phyloP scores from a whole-genome alignment of 495 filamentous ascomycete species.

The Trichoderma orchidacearum region DNA sequence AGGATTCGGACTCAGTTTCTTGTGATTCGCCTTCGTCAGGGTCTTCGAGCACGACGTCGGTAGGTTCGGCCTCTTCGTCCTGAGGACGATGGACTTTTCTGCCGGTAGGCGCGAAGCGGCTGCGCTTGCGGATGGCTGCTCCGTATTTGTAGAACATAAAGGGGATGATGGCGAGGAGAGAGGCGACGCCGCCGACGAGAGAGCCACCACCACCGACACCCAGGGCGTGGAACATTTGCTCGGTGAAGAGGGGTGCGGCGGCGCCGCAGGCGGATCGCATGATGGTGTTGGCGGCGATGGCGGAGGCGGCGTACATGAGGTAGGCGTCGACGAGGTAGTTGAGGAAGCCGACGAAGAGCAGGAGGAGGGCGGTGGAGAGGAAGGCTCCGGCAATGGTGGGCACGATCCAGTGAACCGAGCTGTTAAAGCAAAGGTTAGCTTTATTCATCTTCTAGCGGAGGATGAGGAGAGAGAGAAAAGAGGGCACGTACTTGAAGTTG shows the following conservation, averaged over 20 bases:
- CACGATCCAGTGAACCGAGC: constrained; percentile 31
- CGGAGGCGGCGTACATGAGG: constrained; percentile 51
- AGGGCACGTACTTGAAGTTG: constrained; percentile 7
- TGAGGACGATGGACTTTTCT: constrained; percentile 1
- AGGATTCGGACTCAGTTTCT: neutral
- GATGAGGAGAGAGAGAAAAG: neutral
- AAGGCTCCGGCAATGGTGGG: constrained; percentile 27
- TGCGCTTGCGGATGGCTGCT: constrained; percentile 24
- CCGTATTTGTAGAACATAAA: constrained; percentile 40
- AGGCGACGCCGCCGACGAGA: constrained; percentile 30
- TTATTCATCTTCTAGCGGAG: constrained; percentile 4
- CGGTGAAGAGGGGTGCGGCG: constrained; percentile 48
- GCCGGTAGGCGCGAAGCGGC: constrained; percentile 20
- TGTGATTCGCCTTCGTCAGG: neutral
- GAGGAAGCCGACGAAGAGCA: constrained; percentile 35
- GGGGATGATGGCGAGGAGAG: constrained; percentile 28
- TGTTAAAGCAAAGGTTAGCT: neutral
- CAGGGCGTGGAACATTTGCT: constrained; percentile 40
- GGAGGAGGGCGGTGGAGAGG: constrained; percentile 18
- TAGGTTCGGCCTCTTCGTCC: neutral
- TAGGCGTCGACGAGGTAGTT: constrained; percentile 65
- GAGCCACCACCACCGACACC: constrained; percentile 37
- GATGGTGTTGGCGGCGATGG: constrained; percentile 49
- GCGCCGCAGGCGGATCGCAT: constrained; percentile 46
- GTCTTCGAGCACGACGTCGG: neutral